These are phyloP conservation scores for Melastoma candidum DNA, from an alignment of 441 rosid genomes.

Conservation along the genomic window DNA sequence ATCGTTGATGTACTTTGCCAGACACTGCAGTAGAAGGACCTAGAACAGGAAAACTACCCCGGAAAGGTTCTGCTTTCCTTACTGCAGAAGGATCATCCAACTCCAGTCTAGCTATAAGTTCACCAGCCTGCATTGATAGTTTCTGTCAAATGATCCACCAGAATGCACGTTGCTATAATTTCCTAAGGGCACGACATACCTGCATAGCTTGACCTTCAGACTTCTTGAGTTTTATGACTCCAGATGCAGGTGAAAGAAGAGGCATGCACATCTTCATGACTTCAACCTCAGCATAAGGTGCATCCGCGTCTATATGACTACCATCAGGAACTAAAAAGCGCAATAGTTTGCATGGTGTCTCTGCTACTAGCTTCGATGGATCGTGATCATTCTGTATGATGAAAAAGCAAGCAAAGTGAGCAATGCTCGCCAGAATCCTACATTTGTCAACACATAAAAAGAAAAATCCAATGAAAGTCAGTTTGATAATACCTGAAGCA, in stretches of 20 bases:
- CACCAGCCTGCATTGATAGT: slow-evolving; percentile 71
- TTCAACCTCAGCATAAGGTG: slow-evolving; percentile 99
- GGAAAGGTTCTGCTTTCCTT: slow-evolving; percentile 95
- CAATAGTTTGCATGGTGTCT: slow-evolving; percentile 98
- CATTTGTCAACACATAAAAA: not conserved
- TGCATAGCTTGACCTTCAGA: slow-evolving; percentile 99
- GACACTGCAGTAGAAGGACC: slow-evolving; percentile 96
- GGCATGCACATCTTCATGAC: slow-evolving; percentile 99
- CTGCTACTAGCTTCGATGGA: slow-evolving; percentile 97
- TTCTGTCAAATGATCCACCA: slow-evolving; percentile 11
- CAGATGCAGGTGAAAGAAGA: slow-evolving; percentile 99
- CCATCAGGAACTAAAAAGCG: slow-evolving; percentile 89
- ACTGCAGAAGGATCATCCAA: slow-evolving; percentile 99
- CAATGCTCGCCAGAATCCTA: not conserved
- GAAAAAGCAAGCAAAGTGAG: slow-evolving; percentile 16
- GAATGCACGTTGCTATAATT: not conserved
- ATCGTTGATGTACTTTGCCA: slow-evolving; percentile 98
- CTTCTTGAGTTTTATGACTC: slow-evolving; percentile 74
- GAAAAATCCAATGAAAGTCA: slow-evolving; percentile 4
- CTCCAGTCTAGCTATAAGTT: slow-evolving; percentile 94
- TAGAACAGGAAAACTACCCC: slow-evolving; percentile 79
- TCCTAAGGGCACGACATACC: slow-evolving; percentile 37
- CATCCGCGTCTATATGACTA: slow-evolving; percentile 88
- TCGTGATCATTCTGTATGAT: slow-evolving; percentile 85
- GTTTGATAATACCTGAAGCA: slow-evolving; percentile 60